Base-by-base conservation (phyloP, 1,139 yeast species). In the Yamadazyma pseudoaaseri region DNA sequence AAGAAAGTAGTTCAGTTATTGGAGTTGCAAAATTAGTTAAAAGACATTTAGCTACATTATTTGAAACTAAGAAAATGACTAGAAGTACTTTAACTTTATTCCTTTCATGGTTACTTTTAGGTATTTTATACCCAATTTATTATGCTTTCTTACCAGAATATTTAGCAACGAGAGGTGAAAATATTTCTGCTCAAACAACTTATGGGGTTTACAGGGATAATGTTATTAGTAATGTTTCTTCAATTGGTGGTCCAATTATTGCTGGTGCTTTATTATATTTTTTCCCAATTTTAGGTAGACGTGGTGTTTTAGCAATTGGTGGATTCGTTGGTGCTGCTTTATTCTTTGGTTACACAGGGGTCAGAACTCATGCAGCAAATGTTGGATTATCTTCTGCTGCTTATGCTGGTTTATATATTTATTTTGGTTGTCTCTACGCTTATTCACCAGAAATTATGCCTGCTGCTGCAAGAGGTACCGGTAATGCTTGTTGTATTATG, bases 111-210 rank as follows among this genome's bases (percentile, higher is more conserved):
- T 54, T 62, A 27, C 51, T 59, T 25, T 51, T 65, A 29, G 72
- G 71, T 7, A 60, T 65, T 36, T 48, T 62, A 5, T 65, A 65
- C 43, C 67, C 68, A n/a, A 52, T 64, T 33, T 65, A 63, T 38
- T 61, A 66, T 27, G 52, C 63, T 4, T 65, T 65, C 45, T 54
- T 65, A 38, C 70, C 69, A 2, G 54, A 42, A 3, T 65, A 65
- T 43, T 54, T 65, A 30, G 62, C 63, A 14, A 52, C 67, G 10
- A 49, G 68, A 47, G 70, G 70, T 26, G 76, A 71, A 17, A 52
- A 58, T 21, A 56, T 60, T 20, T 48, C 58, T 30, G 62, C 64
- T 9, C 37, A 38, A 13, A 42, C 54, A 1, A 44, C 52, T n/a
- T 35, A 38, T 31, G 63, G 60, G n/a, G 57, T 55, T 20, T 62